Evolutionary conservation across 2,329 filamentous ascomycete species (phyloP).

Genomic region (Metarhizium brunneum): DNA sequence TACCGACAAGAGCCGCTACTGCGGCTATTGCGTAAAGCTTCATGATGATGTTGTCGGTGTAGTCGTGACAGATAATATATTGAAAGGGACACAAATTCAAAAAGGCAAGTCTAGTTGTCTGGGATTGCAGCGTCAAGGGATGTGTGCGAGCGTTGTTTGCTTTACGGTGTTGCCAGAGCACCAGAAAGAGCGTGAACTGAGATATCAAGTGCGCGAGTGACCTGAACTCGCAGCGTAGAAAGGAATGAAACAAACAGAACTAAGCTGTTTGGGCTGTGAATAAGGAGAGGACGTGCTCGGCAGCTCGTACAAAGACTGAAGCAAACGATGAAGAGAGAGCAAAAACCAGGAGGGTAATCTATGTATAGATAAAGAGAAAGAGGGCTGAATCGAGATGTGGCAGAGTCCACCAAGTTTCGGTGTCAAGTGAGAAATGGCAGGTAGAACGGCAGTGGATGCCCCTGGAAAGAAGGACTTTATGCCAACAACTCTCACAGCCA

Average conservation of each 20-base stretch:
- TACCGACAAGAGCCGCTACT: conserved; percentile 27
- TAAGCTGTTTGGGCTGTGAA: conserved; percentile 14
- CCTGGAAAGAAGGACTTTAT: not conserved
- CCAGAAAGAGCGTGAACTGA: conserved; percentile 16
- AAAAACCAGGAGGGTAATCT: conserved; percentile 8
- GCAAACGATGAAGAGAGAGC: not conserved
- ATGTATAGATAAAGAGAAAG: conserved; percentile 11
- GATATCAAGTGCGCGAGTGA: conserved; percentile 12
- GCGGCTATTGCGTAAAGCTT: conserved; percentile 22
- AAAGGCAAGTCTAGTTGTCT: not conserved
- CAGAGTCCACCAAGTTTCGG: not conserved
- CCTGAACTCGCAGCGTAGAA: conserved; percentile 14
- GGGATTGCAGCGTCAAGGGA: not conserved
- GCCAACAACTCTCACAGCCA: not conserved
- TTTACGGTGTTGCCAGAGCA: conserved; percentile 25
- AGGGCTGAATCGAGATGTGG: not conserved
- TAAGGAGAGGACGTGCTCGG: conserved; percentile 27
- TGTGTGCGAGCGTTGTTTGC: not conserved
- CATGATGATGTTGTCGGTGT: conserved; percentile 18
- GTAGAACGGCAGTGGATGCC: too few relatives aligned
- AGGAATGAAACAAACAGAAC: conserved; percentile 21
- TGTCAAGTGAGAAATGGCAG: not conserved
- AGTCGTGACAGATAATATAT: not conserved
- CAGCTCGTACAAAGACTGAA: conserved; percentile 12
- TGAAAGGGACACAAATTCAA: not conserved